A percentile compares a stretch with the other conserved stretches of the same genome.
These are phyloP conservation scores for Rhizophora apiculata DNA, from an alignment of 345 rosid species.

Conservation along the genomic window DNA sequence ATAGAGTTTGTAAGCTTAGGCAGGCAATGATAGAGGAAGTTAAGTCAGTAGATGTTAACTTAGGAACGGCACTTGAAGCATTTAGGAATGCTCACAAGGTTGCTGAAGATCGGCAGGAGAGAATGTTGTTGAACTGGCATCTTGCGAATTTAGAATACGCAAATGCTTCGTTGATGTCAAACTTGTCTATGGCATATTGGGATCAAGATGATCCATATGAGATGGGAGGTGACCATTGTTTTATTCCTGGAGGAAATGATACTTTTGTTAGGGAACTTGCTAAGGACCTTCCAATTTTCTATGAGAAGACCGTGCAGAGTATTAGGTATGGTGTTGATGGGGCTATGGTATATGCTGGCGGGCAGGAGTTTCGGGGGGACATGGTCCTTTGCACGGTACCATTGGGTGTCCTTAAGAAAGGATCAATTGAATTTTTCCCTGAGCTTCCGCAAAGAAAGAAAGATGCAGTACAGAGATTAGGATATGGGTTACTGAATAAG, in stretches of 20 bases:
- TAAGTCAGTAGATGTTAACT: constrained; percentile 72
- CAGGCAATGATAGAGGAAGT: constrained; percentile 94
- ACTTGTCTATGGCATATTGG: constrained; percentile 93
- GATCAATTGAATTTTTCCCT: constrained; percentile 65
- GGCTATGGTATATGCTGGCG: constrained; percentile 62
- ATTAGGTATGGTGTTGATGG: constrained; percentile 78
- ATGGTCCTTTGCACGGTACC: constrained; percentile 92
- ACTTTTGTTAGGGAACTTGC: constrained; percentile 82
- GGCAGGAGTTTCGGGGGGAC: constrained; percentile 76
- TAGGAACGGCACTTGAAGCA: constrained; percentile 86
- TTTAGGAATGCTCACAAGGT: constrained; percentile 74
- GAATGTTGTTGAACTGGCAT: constrained; percentile 93
- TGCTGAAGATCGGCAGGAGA: constrained; percentile 71
- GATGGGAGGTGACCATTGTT: constrained; percentile 99
- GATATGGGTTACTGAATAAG: constrained; percentile 82
- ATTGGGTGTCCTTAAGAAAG: constrained; percentile 79
- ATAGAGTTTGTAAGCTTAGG: constrained; percentile 93
- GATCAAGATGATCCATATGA: constrained; percentile 99
- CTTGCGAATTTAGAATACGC: constrained; percentile 91
- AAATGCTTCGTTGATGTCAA: constrained; percentile 83
- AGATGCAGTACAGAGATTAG: constrained; percentile 78
- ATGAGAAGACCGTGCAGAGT: constrained; percentile 65
- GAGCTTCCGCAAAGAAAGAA: constrained; percentile 84
- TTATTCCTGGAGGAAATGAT: constrained; percentile 91
- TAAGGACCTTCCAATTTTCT: constrained; percentile 79